Evolutionary conservation across 768 basidiomycete species (phyloP).

Genomic region (Russula earlei): DNA sequence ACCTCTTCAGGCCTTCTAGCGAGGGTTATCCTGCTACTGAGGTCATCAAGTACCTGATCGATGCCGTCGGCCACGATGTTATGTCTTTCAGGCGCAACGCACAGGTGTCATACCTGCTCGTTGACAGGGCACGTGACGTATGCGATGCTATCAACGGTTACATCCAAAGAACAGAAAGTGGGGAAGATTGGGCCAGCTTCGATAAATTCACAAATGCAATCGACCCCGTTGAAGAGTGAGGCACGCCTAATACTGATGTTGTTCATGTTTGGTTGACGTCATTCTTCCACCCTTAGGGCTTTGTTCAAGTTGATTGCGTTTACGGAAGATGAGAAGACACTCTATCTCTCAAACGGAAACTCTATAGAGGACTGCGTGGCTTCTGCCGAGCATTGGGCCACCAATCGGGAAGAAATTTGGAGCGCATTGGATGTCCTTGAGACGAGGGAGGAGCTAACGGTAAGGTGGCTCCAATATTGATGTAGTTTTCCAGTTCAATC

Average conservation of each 20-base stretch:
- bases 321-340: slow-evolving; percentile 12
- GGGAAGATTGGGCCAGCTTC: slow-evolving; percentile 15
- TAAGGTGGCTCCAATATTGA: neutral
- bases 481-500: neutral
- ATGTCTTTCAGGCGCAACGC: slow-evolving; percentile 18
- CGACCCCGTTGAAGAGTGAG: slow-evolving; percentile 21
- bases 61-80: slow-evolving; percentile 13
- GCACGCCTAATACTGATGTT: too few species aligned
- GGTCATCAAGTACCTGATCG: slow-evolving; percentile 17
- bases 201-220: slow-evolving; percentile 18
- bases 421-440: neutral
- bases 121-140: slow-evolving; percentile 18
- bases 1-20: neutral
- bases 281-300: neutral
- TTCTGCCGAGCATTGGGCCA: slow-evolving; percentile 7
- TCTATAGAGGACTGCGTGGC: slow-evolving; percentile 6
- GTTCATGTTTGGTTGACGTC: neutral
- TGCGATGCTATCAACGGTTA: slow-evolving; percentile 16
- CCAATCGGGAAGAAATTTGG: slow-evolving; percentile 11
- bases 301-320: slow-evolving; percentile 6
- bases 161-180: slow-evolving; percentile 11
- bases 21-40: slow-evolving; percentile 17
- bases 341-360: neutral
- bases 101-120: slow-evolving; percentile 18
- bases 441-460: slow-evolving; percentile 3